Conservation (phyloP, 2,329 filamentous ascomycete species). For the Alternaria novae-zelandiae region DNA sequence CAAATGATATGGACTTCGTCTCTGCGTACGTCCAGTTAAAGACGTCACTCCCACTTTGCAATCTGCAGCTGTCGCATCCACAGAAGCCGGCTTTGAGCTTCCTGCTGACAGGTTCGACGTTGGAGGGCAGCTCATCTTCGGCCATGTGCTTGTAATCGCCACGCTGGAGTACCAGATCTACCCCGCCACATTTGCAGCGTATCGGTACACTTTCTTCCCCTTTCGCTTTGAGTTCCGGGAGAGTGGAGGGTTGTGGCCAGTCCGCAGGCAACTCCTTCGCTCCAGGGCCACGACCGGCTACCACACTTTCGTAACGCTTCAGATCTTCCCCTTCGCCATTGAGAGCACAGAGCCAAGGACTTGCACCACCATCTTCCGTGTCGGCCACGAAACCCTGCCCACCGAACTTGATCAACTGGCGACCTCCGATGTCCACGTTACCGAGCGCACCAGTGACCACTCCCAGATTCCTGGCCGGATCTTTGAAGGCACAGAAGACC, state of each 20-base stretch:
- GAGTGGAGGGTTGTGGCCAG: constrained; percentile 34
- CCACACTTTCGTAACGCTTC: constrained; percentile 21
- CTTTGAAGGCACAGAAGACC: constrained; percentile 51
- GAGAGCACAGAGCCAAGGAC: constrained; percentile 52
- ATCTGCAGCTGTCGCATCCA: constrained; percentile 57
- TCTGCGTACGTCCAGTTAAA: constrained; percentile 56
- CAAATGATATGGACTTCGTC: constrained; percentile 50
- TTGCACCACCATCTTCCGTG: constrained; percentile 61
- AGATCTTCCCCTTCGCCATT: constrained; percentile 43
- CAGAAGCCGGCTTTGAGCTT: constrained; percentile 53
- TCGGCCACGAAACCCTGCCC: constrained; percentile 58
- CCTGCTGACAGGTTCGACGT: constrained; percentile 53
- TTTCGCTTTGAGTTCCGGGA: constrained; percentile 20
- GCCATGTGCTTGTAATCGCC: constrained; percentile 35
- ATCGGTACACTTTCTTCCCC: constrained; percentile 43
- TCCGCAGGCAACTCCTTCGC: constrained; percentile 32
- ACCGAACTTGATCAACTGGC: constrained; percentile 33
- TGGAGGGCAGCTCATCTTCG: constrained; percentile 49
- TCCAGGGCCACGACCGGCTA: constrained; percentile 8
- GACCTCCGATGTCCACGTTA: constrained; percentile 31
- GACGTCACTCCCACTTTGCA: constrained; percentile 52
- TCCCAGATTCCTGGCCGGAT: constrained; percentile 27
- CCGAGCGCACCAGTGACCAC: constrained; percentile 51
- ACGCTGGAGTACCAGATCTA: constrained; percentile 51
- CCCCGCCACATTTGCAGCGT: constrained; percentile 56